Percentiles rank a stretch among this genome's conserved stretches.
These are phyloP conservation scores for Mycena belliarum DNA, from an alignment of 768 basidiomycete species.

Conservation along the genomic window DNA sequence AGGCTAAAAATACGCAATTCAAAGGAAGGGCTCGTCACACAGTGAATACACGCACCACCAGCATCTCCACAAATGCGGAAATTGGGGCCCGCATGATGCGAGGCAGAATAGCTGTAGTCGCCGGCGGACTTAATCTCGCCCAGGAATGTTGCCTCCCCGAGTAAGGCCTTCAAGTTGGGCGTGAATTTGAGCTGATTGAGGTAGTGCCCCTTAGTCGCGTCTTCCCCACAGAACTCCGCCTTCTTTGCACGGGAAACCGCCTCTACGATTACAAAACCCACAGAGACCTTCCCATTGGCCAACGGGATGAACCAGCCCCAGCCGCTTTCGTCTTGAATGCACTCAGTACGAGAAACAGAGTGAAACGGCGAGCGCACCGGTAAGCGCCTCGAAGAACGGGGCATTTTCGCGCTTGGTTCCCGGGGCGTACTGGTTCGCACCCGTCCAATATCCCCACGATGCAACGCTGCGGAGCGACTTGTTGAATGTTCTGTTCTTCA, in stretches of 20 bases:
- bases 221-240: too few species aligned
- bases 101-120: constrained; percentile 40
- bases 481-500: not conserved
- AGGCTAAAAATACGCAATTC: too few species aligned
- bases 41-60: constrained; percentile 21
- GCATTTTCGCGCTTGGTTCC: not conserved
- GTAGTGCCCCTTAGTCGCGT: too few species aligned
- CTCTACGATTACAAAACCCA: not conserved
- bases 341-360: too few species aligned
- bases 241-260: too few species aligned
- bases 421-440: not conserved
- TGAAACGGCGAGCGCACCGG: not conserved
- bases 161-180: constrained; percentile 9
- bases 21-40: too few species aligned
- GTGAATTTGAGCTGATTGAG: too few species aligned
- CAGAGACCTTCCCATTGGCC: not conserved
- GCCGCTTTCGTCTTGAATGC: not conserved
- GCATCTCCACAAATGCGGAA: constrained; percentile 38
- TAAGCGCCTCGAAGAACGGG: not conserved
- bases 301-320: not conserved
- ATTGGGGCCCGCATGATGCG: constrained; percentile 31
- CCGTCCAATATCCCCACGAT: not conserved
- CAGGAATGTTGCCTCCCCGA: constrained; percentile 27
- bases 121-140: constrained; percentile 29
- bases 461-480: not conserved